phyloP scores from a whole-genome alignment of 1,139 yeast genomes.

The Spathaspora sp. region DNA sequence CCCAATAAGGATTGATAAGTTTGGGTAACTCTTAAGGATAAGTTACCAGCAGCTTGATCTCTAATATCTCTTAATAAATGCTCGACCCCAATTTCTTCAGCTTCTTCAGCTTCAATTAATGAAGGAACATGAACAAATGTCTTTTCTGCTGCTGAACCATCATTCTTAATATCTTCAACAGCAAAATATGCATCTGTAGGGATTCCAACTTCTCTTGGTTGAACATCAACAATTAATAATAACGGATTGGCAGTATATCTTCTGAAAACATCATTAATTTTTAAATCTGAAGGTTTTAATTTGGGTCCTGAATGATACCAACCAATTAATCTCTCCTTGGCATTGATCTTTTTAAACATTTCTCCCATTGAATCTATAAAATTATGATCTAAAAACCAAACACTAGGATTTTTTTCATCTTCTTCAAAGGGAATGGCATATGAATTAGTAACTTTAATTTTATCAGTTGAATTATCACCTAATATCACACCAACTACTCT shows the following conservation, averaged over 20 bases:
- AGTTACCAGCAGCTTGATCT: slow-evolving; percentile 94
- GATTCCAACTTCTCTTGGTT: slow-evolving; percentile 76
- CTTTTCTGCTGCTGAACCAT: slow-evolving; percentile 91
- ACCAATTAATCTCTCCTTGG: slow-evolving; percentile 92
- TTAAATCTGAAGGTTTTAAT: slow-evolving; percentile 81
- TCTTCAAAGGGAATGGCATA: slow-evolving; percentile 96
- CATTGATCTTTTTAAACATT: slow-evolving; percentile 96
- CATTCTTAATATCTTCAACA: slow-evolving; percentile 92
- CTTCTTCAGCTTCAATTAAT: slow-evolving; percentile 94
- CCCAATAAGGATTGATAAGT: slow-evolving; percentile 89
- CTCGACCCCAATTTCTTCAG: slow-evolving; percentile 98
- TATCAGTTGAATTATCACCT: slow-evolving; percentile 69
- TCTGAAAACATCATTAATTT: slow-evolving; percentile 86
- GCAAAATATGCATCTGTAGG: slow-evolving; percentile 97
- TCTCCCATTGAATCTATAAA: slow-evolving; percentile 96
- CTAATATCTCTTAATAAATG: slow-evolving; percentile 91
- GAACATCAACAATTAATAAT: slow-evolving; percentile 87
- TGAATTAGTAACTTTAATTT: slow-evolving; percentile 68
- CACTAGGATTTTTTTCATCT: slow-evolving; percentile 88
- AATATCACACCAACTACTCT: slow-evolving; percentile 92
- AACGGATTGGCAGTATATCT: slow-evolving; percentile 82
- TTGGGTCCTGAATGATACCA: slow-evolving; percentile 99
- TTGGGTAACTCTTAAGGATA: slow-evolving; percentile 82
- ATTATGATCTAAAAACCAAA: slow-evolving; percentile 97
- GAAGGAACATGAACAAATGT: slow-evolving; percentile 95